Evolutionary conservation across 169 alveolate species (phyloP).

Genomic region (Babesia ovis): DNA sequence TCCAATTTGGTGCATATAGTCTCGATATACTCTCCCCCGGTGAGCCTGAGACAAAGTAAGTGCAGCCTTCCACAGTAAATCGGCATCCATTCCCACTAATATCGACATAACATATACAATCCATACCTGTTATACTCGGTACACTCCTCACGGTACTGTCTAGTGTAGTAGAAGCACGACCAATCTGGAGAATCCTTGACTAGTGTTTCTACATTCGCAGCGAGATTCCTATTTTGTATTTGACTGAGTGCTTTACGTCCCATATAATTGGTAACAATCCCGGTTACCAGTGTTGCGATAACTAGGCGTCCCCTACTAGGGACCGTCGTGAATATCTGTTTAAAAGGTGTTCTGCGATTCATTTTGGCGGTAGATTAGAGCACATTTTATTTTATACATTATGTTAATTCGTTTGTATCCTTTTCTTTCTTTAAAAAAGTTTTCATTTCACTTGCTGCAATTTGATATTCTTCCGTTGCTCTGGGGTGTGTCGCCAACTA

Average conservation of each 20-base stretch:
- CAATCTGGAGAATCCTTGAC: slow-evolving; percentile 48
- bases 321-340: slow-evolving; percentile 22
- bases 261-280: slow-evolving; percentile 30
- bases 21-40: slow-evolving; percentile 61
- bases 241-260: slow-evolving; percentile 17
- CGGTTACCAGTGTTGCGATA: slow-evolving; percentile 16
- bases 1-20: slow-evolving; percentile 63
- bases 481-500: slow-evolving; percentile 11
- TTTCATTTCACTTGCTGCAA: neutral
- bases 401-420: neutral
- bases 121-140: slow-evolving; percentile 48
- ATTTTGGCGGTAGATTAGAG: neutral
- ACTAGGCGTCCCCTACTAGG: slow-evolving; percentile 26
- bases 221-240: slow-evolving; percentile 20
- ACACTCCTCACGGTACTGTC: slow-evolving; percentile 77
- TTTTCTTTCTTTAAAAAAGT: neutral
- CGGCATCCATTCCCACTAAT: neutral
- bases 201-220: slow-evolving; percentile 22
- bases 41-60: slow-evolving; percentile 12
- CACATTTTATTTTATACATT: neutral
- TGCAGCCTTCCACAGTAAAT: slow-evolving; percentile 4
- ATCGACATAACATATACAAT: neutral
- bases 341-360: slow-evolving; percentile 11
- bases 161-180: slow-evolving; percentile 74
- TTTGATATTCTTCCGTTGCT: neutral